Conservation (phyloP, 768 basidiomycete genomes). For the Suillus clintonianus region DNA sequence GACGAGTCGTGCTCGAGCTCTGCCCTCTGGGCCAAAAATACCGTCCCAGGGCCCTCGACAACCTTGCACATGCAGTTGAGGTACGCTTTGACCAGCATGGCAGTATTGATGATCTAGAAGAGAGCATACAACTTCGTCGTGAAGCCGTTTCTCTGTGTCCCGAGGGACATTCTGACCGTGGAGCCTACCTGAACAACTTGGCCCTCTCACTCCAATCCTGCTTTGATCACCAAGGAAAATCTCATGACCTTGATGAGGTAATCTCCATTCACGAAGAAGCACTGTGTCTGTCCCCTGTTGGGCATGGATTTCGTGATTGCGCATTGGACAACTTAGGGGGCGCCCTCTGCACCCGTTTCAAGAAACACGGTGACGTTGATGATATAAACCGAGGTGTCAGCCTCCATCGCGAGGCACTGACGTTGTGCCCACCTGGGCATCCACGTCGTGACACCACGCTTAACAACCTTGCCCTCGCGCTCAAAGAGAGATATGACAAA, state of each 20-base stretch:
- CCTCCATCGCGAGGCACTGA: slow-evolving; percentile 5
- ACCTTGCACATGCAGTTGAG: neutral
- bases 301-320: neutral
- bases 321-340: slow-evolving; percentile 18
- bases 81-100: slow-evolving; percentile 6
- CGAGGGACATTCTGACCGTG: slow-evolving; percentile 8
- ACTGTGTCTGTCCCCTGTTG: neutral
- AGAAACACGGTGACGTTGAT: slow-evolving; percentile 5
- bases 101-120: slow-evolving; percentile 9
- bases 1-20: neutral
- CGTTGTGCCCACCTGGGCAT: slow-evolving; percentile 6
- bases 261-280: neutral
- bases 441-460: slow-evolving; percentile 6
- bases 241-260: neutral
- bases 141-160: slow-evolving; percentile 13
- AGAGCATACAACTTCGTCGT: slow-evolving; percentile 3
- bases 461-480: slow-evolving; percentile 14
- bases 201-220: slow-evolving; percentile 9
- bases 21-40: neutral
- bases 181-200: slow-evolving; percentile 8
- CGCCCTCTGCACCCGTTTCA: slow-evolving; percentile 20
- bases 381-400: slow-evolving; percentile 16
- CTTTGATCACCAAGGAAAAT: slow-evolving; percentile 11
- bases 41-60: too few species aligned
- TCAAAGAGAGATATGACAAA: slow-evolving; percentile 14